Conservation (phyloP, 176 grass and related monocot genomes). For the Paspalum notatum region DNA sequence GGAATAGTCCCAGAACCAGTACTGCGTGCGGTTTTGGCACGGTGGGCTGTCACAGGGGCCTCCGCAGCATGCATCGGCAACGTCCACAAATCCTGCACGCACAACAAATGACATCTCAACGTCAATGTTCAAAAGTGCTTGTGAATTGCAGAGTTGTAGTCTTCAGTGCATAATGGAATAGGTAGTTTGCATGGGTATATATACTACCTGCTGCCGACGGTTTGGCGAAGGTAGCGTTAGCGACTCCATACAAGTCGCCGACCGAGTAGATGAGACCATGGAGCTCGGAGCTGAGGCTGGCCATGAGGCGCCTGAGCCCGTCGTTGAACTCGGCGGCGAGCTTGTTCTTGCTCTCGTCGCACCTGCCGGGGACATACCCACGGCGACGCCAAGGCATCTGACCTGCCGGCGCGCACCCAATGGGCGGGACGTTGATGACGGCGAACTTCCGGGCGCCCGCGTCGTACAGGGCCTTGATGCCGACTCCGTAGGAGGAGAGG, state of each 20-base stretch:
- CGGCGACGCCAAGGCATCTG: background rate
- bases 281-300: background rate
- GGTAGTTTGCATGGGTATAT: too few relatives aligned
- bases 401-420: constrained; percentile 8
- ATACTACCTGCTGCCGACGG: background rate
- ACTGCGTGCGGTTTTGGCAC: constrained; percentile 15
- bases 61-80: background rate
- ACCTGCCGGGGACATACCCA: background rate
- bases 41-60: background rate
- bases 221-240: background rate
- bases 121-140: too few relatives aligned
- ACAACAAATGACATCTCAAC: too few relatives aligned
- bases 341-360: constrained; percentile 5
- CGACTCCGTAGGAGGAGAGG: background rate
- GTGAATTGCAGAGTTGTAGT: too few relatives aligned
- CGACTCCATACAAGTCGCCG: background rate
- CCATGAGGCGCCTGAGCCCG: constrained; percentile 12
- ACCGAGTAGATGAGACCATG: constrained; percentile 24
- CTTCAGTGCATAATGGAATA: too few relatives aligned
- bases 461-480: background rate
- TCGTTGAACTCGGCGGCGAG: constrained; percentile 35
- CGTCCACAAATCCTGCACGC: constrained; percentile 28
- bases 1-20: constrained; percentile 33
- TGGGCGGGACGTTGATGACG: constrained; percentile 7
- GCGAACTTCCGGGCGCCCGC: constrained; percentile 40